These are phyloP conservation scores for Climacium dendroides DNA, from an alignment of 225 moss, liverwort and hornwort genomes.

Conservation along the genomic window DNA sequence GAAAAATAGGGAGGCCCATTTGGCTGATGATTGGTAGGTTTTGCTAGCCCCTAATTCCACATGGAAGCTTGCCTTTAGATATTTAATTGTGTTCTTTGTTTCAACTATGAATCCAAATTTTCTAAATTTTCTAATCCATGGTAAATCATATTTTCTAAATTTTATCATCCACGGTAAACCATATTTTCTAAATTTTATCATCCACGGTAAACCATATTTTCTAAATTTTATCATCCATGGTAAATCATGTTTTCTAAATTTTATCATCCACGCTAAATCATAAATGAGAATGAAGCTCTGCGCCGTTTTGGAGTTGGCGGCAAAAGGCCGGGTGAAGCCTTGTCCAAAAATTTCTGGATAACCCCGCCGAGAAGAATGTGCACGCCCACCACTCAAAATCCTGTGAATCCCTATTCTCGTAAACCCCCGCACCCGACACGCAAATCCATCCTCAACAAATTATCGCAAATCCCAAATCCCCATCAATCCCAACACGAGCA, in stretches of 20 bases:
- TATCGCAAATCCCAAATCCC: no score
- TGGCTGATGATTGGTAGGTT: no score
- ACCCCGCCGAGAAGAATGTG: not conserved
- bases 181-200: not conserved
- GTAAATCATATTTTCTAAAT: no score
- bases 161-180: not conserved
- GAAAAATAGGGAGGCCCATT: no score
- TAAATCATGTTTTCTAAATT: no score
- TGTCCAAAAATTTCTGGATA: not conserved
- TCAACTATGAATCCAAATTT: not conserved
- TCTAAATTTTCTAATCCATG: not conserved
- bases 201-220: no score
- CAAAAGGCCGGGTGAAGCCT: not conserved
- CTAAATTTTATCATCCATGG: not conserved
- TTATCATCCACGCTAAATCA: not conserved
- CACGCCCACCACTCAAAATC: not conserved
- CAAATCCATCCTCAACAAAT: not conserved
- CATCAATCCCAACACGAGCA: not conserved
- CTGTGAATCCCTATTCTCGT: not conserved
- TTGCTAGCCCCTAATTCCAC: no score
- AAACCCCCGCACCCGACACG: no score
- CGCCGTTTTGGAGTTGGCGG: not conserved
- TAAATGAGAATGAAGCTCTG: no score
- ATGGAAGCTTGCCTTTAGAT: no score
- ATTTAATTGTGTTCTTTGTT: not conserved